Percentiles rank a stretch among this genome's conserved stretches.
These are phyloP conservation scores for Trametes versicolor DNA, from an alignment of 1,284 basidiomycete genomes.

Conservation along the genomic window DNA sequence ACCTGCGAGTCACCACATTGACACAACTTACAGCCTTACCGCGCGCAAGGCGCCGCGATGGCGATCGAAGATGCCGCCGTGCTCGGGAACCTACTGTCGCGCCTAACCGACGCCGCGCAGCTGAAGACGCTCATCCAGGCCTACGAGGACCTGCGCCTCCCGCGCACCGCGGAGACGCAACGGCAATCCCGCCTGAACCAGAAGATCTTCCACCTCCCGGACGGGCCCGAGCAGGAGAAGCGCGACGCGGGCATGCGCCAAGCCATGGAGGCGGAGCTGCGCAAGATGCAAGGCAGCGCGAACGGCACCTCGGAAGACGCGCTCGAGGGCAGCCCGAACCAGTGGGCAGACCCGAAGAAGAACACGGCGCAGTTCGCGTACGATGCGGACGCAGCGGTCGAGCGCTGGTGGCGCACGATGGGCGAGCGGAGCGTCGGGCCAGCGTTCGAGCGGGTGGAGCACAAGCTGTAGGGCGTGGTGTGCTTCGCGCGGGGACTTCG, in stretches of 20 bases:
- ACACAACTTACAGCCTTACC: conserved; percentile 59
- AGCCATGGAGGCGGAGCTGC: conserved; percentile 55
- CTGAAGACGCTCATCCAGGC: conserved; percentile 58
- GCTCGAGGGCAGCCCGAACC: conserved; percentile 53
- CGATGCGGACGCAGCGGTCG: conserved; percentile 59
- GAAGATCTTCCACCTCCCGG: conserved; percentile 61
- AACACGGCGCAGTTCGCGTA: conserved; percentile 56
- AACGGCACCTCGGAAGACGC: conserved; percentile 23
- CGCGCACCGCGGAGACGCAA: conserved; percentile 59
- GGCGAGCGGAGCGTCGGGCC: conserved; percentile 36
- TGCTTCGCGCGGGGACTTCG: not conserved
- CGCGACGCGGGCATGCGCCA: conserved; percentile 60
- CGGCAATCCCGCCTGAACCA: conserved; percentile 59
- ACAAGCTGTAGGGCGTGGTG: conserved; percentile 8
- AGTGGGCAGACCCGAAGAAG: conserved; percentile 61
- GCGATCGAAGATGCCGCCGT: conserved; percentile 75
- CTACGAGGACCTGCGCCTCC: conserved; percentile 59
- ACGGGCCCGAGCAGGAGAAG: conserved; percentile 61
- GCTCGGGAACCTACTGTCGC: conserved; percentile 66
- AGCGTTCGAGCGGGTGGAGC: not conserved
- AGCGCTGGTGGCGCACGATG: conserved; percentile 56
- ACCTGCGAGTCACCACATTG: not conserved
- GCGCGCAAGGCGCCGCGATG: conserved; percentile 75
- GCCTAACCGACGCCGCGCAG: conserved; percentile 52
- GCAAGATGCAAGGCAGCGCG: conserved; percentile 23